Conservation (phyloP, 1,139 yeast species). For the Spencermartinsiella ligniputridi region DNA sequence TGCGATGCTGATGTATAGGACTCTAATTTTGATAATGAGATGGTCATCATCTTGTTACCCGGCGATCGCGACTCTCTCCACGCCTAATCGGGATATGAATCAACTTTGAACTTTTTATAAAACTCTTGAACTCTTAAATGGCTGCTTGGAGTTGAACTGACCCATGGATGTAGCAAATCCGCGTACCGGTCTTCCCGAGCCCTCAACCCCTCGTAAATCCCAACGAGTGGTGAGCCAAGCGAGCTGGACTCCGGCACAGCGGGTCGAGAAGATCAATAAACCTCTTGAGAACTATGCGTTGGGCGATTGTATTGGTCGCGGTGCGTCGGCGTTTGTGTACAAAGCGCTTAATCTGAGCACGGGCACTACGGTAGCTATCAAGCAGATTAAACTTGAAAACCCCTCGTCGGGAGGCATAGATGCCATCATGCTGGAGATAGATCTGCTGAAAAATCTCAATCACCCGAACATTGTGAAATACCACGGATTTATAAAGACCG, state of each 20-base stretch:
- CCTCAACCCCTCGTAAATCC: background rate
- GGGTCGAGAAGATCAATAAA: background rate
- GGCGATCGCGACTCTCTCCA: background rate
- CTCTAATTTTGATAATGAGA: background rate
- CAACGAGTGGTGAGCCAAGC: background rate
- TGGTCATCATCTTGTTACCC: background rate
- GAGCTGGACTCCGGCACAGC: background rate
- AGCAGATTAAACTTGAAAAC: slow-evolving; percentile 61
- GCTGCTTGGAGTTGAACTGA: background rate
- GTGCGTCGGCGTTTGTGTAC: slow-evolving; percentile 77
- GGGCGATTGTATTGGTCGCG: slow-evolving; percentile 64
- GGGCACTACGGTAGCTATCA: slow-evolving; percentile 75
- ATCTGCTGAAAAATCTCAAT: slow-evolving; percentile 60
- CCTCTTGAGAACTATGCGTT: slow-evolving; percentile 26
- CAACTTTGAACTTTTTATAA: background rate
- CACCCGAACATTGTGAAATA: slow-evolving; percentile 87
- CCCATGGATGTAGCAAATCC: background rate
- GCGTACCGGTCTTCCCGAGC: background rate
- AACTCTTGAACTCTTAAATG: background rate
- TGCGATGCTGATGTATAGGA: too few relatives aligned
- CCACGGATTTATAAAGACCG: slow-evolving; percentile 78
- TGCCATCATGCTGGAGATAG: slow-evolving; percentile 41
- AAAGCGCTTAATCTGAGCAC: slow-evolving; percentile 61
- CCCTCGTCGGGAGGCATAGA: slow-evolving; percentile 34
- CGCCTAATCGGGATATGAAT: background rate